Percentiles rank a stretch among this genome's conserved stretches.
These are phyloP conservation scores for Suillus alpinus DNA, from an alignment of 768 basidiomycete species.

Conservation along the genomic window DNA sequence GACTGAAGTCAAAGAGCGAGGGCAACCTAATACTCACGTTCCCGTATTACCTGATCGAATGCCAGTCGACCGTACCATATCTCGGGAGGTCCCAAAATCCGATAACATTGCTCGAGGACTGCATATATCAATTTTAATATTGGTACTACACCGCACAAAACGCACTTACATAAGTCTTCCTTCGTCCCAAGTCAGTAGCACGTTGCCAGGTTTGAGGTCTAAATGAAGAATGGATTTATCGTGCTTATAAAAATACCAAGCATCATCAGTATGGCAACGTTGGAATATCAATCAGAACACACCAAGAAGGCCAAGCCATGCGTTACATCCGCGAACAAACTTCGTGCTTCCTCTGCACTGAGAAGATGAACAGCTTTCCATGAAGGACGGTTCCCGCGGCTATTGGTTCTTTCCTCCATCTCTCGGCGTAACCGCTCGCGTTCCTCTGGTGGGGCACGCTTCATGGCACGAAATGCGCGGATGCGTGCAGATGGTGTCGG, in stretches of 20 bases:
- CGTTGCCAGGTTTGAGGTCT: constrained; percentile 93
- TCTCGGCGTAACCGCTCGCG: constrained; percentile 57
- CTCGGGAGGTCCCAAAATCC: constrained; percentile 93
- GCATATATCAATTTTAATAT: not conserved
- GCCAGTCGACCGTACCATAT: constrained; percentile 72
- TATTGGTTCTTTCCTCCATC: constrained; percentile 34
- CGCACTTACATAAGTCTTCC: constrained; percentile 68
- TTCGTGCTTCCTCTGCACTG: constrained; percentile 79
- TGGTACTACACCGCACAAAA: not conserved
- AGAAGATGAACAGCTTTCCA: constrained; percentile 82
- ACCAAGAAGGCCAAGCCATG: constrained; percentile 89
- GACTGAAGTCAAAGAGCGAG: not conserved
- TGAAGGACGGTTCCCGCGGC: constrained; percentile 27
- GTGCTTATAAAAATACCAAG: constrained; percentile 51
- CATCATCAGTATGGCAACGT: constrained; percentile 8
- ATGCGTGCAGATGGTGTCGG: constrained; percentile 71
- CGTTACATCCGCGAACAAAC: constrained; percentile 80
- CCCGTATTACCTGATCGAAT: constrained; percentile 91
- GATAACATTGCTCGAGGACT: constrained; percentile 94
- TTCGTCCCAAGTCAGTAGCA: constrained; percentile 89
- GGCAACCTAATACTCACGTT: constrained; percentile 54
- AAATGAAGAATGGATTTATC: constrained; percentile 85
- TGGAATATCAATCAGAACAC: constrained; percentile 19
- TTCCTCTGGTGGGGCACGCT: constrained; percentile 61
- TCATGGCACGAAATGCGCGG: constrained; percentile 69